Evolutionary conservation across 305 asterid species (phyloP).

Genomic region (Rubia tinctorum): DNA sequence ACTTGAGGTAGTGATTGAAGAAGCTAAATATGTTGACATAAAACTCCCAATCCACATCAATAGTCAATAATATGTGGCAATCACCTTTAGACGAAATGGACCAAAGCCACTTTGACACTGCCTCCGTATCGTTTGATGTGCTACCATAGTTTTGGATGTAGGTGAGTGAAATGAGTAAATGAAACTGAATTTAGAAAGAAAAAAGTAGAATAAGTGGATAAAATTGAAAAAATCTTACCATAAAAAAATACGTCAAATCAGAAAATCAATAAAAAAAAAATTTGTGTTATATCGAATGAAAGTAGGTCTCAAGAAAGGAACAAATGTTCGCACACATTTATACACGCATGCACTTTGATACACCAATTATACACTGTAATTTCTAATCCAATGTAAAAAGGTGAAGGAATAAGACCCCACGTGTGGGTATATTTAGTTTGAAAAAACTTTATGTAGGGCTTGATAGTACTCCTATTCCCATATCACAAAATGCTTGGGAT

Average conservation of each 20-base stretch:
- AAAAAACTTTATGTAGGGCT: conserved; percentile 20
- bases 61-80: conserved; percentile 1
- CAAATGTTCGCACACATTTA: background rate
- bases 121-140: too few relatives aligned
- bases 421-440: conserved; percentile 16
- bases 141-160: too few relatives aligned
- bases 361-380: background rate
- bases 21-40: background rate
- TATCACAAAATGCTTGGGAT: conserved; percentile 38
- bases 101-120: background rate
- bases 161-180: too few relatives aligned
- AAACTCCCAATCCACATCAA: background rate
- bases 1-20: background rate
- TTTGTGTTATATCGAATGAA: too few relatives aligned
- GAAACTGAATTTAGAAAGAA: too few relatives aligned
- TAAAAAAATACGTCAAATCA: too few relatives aligned
- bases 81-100: background rate
- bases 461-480: background rate
- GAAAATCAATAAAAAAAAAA: too few relatives aligned
- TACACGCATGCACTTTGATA: conserved; percentile 7
- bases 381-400: background rate
- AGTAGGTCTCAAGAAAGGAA: background rate
- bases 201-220: too few relatives aligned
- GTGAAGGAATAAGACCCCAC: conserved; percentile 28
- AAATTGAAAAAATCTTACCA: too few relatives aligned